phyloP scores from a whole-genome alignment of 225 moss, liverwort and hornwort species.

The Marchantia paleacea region DNA sequence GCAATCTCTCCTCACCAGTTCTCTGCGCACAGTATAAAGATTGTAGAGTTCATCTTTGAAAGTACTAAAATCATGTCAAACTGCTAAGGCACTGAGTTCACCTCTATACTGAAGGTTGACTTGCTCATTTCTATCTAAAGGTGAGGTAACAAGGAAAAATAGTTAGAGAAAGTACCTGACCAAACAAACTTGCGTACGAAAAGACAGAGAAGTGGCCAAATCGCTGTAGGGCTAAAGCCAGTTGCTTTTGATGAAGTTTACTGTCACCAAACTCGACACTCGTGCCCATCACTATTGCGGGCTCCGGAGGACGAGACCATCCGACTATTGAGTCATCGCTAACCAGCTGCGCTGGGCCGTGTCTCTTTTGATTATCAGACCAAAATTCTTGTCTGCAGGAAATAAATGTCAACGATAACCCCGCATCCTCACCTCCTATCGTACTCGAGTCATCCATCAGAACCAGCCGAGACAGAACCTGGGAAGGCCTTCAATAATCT shows the following conservation, averaged over 20 bases:
- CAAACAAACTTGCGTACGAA: constrained; percentile 38
- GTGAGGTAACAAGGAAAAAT: not conserved
- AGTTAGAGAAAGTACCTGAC: constrained; percentile 10
- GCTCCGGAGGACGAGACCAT: constrained; percentile 37
- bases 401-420: not conserved
- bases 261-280: constrained; percentile 40
- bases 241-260: constrained; percentile 37
- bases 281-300: constrained; percentile 40
- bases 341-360: constrained; percentile 19
- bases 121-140: not conserved
- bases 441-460: not conserved
- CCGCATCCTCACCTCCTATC: too few species aligned
- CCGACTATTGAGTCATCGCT: constrained; percentile 7
- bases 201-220: constrained; percentile 47
- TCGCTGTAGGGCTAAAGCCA: constrained; percentile 36
- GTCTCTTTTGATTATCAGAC: not conserved
- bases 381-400: constrained; percentile 10
- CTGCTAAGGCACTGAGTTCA: not conserved
- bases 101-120: not conserved
- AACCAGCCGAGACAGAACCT: not conserved
- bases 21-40: not conserved
- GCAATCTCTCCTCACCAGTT: constrained; percentile 4
- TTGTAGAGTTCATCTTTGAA: not conserved
- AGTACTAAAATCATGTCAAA: not conserved
- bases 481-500: too few species aligned